Base-by-base conservation (phyloP, 2,329 filamentous ascomycete genomes). In the Apiospora kogelbergensis region DNA sequence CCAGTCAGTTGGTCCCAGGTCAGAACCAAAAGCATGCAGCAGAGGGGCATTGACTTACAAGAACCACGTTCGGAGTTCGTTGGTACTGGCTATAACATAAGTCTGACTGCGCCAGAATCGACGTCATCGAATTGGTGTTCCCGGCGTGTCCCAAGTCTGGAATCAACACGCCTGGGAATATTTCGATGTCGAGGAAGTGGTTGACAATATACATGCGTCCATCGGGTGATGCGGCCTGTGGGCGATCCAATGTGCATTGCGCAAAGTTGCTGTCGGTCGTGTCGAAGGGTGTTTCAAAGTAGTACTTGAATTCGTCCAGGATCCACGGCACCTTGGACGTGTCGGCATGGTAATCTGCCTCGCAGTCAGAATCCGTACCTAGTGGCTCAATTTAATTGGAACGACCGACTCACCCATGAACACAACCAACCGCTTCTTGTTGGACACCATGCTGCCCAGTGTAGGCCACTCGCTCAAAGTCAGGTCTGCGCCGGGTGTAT, bases 221-320 rank as follows among this genome's bases (percentile, higher is more conserved):
- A 24, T 77, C 73, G 0, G 82, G 74, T 41, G 81, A 77, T 26
- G 78, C 81, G 0, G 77, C 78, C 0, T 76, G 66, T 0, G 93
- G 93, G 9, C 92, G 86, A 75, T 92, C 85, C 3, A 93, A 84
- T 13, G 81, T 81, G 80, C 93, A 95, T 53, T 85, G 86, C 75
- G 89, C 89, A 75, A 92, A 90, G 20, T 81, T 82, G 0, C 85
- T 79, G 65, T 86, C 81, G 1, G 85, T 87, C 71, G 90, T 88
- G 72, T 92, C 89, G 79, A 86, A 95, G 0, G 87, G 84, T 60
- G 91, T 95, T 78, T 95, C 93, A 82, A 91, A 94, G 72, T 91
- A 86, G 79, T 89, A 89, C 30, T 81, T 80, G 75, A 90, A 92
- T 76, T 92, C 85, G 76, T 87, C 83, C 68, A 91, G 82, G 67